Evolutionary conservation across 176 grass and related monocot genomes (phyloP).

Genomic region (Carex parvula): DNA sequence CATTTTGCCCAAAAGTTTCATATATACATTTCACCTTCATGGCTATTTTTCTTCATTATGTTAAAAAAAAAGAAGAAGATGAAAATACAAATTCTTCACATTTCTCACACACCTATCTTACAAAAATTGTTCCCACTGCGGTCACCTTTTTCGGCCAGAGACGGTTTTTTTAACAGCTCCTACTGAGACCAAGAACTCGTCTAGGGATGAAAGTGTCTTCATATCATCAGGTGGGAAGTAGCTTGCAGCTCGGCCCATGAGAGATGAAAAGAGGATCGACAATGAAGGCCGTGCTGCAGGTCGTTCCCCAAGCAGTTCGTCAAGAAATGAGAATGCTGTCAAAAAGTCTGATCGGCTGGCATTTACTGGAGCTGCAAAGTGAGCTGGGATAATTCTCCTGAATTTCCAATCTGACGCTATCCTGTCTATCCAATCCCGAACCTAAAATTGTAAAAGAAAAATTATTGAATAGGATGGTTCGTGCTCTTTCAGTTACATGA

Average conservation of each 20-base stretch:
- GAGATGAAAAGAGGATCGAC: constrained; percentile 56
- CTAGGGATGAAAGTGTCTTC: constrained; percentile 93
- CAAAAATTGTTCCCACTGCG: background rate
- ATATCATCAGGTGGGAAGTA: constrained; percentile 88
- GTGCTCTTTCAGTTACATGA: background rate
- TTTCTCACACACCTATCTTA: background rate
- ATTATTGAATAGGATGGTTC: background rate
- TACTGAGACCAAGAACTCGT: constrained; percentile 82
- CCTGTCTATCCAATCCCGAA: constrained; percentile 72
- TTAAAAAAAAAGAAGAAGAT: background rate
- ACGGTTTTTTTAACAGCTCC: constrained; percentile 78
- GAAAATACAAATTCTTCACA: background rate
- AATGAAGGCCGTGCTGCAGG: constrained; percentile 30
- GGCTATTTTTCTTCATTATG: background rate
- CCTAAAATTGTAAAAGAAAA: constrained; percentile 34
- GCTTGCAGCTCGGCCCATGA: constrained; percentile 71
- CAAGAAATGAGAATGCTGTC: constrained; percentile 75
- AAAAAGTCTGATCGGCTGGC: constrained; percentile 63
- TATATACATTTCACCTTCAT: constrained; percentile 11
- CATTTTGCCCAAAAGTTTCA: background rate
- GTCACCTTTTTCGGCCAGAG: constrained; percentile 64
- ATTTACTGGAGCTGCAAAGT: constrained; percentile 62
- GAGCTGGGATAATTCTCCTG: constrained; percentile 54
- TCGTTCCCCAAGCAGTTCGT: constrained; percentile 60
- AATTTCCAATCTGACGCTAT: constrained; percentile 60